Conservation (phyloP, 345 rosid species). For the Acer saccharum region DNA sequence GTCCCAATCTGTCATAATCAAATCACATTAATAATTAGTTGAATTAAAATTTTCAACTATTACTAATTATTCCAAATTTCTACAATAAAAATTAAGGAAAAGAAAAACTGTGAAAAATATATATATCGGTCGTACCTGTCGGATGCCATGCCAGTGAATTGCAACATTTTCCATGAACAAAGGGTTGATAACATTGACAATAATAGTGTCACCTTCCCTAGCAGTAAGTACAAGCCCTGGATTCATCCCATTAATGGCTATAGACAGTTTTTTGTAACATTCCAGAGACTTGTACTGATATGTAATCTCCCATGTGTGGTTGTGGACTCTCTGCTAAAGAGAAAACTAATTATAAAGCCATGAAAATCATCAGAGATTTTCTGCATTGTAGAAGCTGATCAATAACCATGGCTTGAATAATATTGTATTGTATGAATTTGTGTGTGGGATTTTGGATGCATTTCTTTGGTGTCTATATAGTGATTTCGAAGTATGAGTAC, state of each 20-base stretch:
- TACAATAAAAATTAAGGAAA: background rate
- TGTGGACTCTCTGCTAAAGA: background rate
- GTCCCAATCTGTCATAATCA: constrained; percentile 35
- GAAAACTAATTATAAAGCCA: background rate
- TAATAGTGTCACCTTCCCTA: constrained; percentile 20
- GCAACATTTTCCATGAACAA: constrained; percentile 29
- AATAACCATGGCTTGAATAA: too few relatives aligned
- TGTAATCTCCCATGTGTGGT: constrained; percentile 17
- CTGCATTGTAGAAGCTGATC: background rate
- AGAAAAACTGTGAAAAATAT: background rate
- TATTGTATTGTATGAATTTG: too few relatives aligned
- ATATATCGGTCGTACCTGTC: constrained; percentile 30
- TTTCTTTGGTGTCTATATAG: too few relatives aligned
- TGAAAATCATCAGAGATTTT: background rate
- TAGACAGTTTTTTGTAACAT: constrained; percentile 22
- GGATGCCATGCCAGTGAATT: constrained; percentile 58
- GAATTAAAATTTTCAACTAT: too few relatives aligned
- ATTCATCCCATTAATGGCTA: constrained; percentile 28
- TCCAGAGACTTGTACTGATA: constrained; percentile 23
- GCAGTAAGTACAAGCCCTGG: constrained; percentile 26
- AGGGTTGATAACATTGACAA: constrained; percentile 9
- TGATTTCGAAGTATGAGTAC: too few relatives aligned
- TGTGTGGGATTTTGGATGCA: background rate
- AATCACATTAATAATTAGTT: too few relatives aligned
- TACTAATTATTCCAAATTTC: background rate